Evolutionary conservation across 208 protist species (phyloP), one percentile per base, ranked within the genome.

Genomic region (Trypanosoma lewisi): DNA sequence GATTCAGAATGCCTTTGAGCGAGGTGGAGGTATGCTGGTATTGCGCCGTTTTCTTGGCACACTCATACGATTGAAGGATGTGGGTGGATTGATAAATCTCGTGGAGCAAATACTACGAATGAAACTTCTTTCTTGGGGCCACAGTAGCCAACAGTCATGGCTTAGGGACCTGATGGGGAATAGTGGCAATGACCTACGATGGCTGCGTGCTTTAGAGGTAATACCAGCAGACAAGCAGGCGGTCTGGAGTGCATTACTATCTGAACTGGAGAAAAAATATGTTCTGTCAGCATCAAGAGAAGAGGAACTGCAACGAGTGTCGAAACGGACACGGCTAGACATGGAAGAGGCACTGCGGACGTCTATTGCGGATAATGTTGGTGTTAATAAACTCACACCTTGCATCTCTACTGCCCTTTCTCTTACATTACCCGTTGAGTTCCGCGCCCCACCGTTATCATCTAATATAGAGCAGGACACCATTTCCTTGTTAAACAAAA

Each of bases 241-340:
- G 0, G 67, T 68, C 17, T 94, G 84, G 80, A 74, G 70, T 1
- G 63, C 77, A 12, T 25, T 85, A 25, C 42, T 94, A 4, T 62
- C 82, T 11, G 60, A 82, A 51, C 65, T 94, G 51, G 87, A 94
- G 78, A 69, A 85, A 48, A 70, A 76, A 8, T 94, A 80, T 51
- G 73, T 94, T 48, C 84, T 94, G 28, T 59, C 70, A 4, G 34
- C 61, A 17, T 64, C 82, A 1, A 57, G 73, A 27, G 73, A 81
- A 23, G 68, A 75, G 19, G 50, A 37, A 28, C 44, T 66, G 5
- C 63, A 62, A 44, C 55, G 23, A 30, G 42, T 34, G 2, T 36
- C 71, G 33, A 86, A 89, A 67, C 71, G 78, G 5, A 53, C 57
- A 14, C 69, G 75, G 3, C 21, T 58, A n/a, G 75, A 78, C 12